Conservation (phyloP, 2,329 filamentous ascomycete genomes). For the Ascosphaera pollenicola region DNA sequence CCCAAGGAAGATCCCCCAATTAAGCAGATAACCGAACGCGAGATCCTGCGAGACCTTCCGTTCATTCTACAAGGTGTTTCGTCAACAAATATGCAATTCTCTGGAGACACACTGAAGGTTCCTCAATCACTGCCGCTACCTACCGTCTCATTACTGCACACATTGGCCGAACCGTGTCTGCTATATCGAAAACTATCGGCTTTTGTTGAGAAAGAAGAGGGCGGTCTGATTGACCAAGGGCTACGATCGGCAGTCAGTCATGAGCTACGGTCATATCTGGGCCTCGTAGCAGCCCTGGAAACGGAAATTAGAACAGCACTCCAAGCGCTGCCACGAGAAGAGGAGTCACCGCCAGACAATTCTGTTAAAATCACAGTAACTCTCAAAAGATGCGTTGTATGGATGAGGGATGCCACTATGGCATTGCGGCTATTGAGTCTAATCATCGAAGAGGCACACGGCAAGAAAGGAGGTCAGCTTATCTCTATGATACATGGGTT, state of each 20-base stretch:
- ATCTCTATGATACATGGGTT: conserved; percentile 88
- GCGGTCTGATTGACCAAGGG: conserved; percentile 78
- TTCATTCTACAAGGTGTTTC: conserved; percentile 87
- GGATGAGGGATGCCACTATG: conserved; percentile 95
- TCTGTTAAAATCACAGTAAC: conserved; percentile 64
- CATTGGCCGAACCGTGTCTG: conserved; percentile 79
- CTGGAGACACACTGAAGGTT: conserved; percentile 47
- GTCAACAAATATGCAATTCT: conserved; percentile 62
- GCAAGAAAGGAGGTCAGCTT: conserved; percentile 66
- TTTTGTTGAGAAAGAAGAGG: conserved; percentile 63
- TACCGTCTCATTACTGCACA: conserved; percentile 67
- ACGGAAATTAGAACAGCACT: conserved; percentile 74
- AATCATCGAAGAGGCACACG: conserved; percentile 74
- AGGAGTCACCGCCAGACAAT: conserved; percentile 7
- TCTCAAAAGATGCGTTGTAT: conserved; percentile 83
- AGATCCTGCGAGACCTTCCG: conserved; percentile 57
- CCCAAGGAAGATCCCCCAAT: conserved; percentile 1
- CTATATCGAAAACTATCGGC: conserved; percentile 60
- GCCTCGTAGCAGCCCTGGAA: conserved; percentile 77
- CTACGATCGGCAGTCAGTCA: conserved; percentile 64
- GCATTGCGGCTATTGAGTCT: conserved; percentile 79
- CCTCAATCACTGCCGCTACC: conserved; percentile 64
- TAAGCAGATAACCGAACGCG: conserved; percentile 29
- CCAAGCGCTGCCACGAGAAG: conserved; percentile 42
- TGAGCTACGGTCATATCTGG: conserved; percentile 75